A percentile compares a stretch with the other conserved stretches of the same genome.
These are phyloP conservation scores for Alternaria sp. DNA, from an alignment of 2,329 filamentous ascomycete species.

Conservation along the genomic window DNA sequence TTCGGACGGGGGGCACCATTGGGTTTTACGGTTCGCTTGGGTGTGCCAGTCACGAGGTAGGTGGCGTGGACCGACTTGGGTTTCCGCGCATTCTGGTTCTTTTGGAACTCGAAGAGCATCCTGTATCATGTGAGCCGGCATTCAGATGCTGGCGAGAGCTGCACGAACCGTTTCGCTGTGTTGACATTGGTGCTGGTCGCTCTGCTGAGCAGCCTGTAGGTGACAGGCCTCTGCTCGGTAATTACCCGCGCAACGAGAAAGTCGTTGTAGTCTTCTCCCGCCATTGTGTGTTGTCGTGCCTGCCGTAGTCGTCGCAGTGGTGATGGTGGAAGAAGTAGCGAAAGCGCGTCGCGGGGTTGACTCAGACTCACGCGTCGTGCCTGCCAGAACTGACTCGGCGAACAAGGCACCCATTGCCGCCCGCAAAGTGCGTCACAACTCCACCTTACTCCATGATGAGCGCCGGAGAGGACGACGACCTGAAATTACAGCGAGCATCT, in stretches of 20 bases:
- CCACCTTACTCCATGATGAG: constrained; percentile 35
- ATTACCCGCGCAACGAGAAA: constrained; percentile 79
- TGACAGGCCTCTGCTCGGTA: constrained; percentile 77
- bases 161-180: constrained; percentile 80
- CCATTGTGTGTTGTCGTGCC: constrained; percentile 38
- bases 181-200: constrained; percentile 85
- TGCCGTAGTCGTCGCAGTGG: background rate
- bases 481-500: constrained; percentile 54
- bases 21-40: constrained; percentile 45
- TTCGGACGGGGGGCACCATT: constrained; percentile 54
- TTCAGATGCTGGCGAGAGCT: background rate
- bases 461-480: constrained; percentile 53
- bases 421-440: constrained; percentile 1
- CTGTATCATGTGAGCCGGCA: constrained; percentile 53
- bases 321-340: constrained; percentile 5
- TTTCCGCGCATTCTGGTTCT: constrained; percentile 75
- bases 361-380: constrained; percentile 39
- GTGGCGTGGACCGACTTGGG: constrained; percentile 83
- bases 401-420: constrained; percentile 14
- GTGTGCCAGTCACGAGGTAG: constrained; percentile 82
- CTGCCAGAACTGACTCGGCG: constrained; percentile 33
- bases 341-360: constrained; percentile 33
- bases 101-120: constrained; percentile 87
- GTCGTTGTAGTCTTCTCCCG: constrained; percentile 68
- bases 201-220: constrained; percentile 84